Conservation (phyloP, 2,329 filamentous ascomycete genomes). For the Chaetomium sp. region DNA sequence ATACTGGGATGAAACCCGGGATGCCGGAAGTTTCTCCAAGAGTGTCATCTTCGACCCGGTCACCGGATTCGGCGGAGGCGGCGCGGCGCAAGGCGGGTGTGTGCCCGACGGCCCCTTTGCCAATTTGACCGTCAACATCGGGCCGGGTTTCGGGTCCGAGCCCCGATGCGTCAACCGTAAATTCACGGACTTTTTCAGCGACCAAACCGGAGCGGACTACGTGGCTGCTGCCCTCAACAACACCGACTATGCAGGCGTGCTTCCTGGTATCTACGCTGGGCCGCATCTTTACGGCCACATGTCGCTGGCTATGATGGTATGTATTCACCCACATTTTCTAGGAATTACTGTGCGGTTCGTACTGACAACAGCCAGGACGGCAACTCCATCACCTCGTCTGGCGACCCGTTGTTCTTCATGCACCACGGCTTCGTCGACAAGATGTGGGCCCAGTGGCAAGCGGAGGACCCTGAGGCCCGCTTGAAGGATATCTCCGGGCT, state of each 20-base stretch:
- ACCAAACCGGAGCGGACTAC: neutral
- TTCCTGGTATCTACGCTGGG: neutral
- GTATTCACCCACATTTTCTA: neutral
- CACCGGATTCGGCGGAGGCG: neutral
- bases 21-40: neutral
- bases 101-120: slow-evolving; percentile 3
- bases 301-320: slow-evolving; percentile 2
- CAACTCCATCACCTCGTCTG: slow-evolving; percentile 3
- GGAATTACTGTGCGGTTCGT: neutral
- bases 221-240: neutral
- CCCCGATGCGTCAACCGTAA: slow-evolving; percentile 2
- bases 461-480: neutral
- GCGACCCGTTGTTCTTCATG: slow-evolving; percentile 6
- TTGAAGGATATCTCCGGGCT: neutral
- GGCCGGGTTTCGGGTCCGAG: neutral
- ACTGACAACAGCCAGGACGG: neutral
- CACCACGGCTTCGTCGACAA: slow-evolving; percentile 7
- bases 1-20: slow-evolving; percentile 5
- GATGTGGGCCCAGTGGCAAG: slow-evolving; percentile 5
- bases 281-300: slow-evolving; percentile 1
- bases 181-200: slow-evolving; percentile 1
- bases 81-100: neutral
- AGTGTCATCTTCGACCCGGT: neutral
- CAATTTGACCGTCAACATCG: slow-evolving; percentile 2
- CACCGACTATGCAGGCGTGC: neutral